phyloP scores from a whole-genome alignment of 2,329 filamentous ascomycete genomes.

The Ophiostoma himal-ulmi region DNA sequence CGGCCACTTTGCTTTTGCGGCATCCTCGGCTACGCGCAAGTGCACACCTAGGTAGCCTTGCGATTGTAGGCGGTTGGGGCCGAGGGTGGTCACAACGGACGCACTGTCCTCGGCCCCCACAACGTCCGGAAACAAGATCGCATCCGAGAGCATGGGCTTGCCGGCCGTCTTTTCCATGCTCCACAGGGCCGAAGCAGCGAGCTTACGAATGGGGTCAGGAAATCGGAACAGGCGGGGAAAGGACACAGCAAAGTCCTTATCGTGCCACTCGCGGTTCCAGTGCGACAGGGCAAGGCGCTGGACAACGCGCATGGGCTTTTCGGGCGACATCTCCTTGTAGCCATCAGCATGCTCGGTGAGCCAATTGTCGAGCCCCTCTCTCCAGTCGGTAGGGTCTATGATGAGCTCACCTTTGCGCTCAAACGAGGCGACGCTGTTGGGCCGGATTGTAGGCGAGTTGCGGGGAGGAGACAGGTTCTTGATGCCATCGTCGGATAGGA shows the following conservation, averaged over 20 bases:
- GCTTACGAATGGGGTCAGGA: constrained; percentile 13
- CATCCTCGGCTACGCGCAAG: constrained; percentile 36
- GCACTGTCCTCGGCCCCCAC: neutral
- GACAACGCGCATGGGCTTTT: constrained; percentile 21
- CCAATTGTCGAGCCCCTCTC: constrained; percentile 26
- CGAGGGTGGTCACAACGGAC: constrained; percentile 11
- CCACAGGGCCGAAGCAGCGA: constrained; percentile 20
- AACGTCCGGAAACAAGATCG: constrained; percentile 20
- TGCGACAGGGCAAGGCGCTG: constrained; percentile 20
- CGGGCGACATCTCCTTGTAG: constrained; percentile 17
- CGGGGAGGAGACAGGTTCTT: constrained; percentile 17
- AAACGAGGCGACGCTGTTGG: constrained; percentile 15
- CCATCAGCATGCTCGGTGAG: constrained; percentile 14
- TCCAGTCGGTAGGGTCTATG: constrained; percentile 26
- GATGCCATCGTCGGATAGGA: constrained; percentile 20
- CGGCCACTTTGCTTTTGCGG: constrained; percentile 32
- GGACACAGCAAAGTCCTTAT: constrained; percentile 24
- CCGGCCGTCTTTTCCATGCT: constrained; percentile 15
- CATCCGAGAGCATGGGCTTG: constrained; percentile 18
- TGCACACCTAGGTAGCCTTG: constrained; percentile 36
- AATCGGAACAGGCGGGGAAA: constrained; percentile 27
- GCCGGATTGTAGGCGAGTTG: constrained; percentile 9
- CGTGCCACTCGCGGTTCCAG: constrained; percentile 18
- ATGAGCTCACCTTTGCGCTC: constrained; percentile 23
- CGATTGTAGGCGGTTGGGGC: constrained; percentile 8